A percentile compares a stretch with the other conserved stretches of the same genome.
These are phyloP conservation scores for Avena eriantha DNA, from an alignment of 176 grass and related monocot genomes.

Conservation along the genomic window DNA sequence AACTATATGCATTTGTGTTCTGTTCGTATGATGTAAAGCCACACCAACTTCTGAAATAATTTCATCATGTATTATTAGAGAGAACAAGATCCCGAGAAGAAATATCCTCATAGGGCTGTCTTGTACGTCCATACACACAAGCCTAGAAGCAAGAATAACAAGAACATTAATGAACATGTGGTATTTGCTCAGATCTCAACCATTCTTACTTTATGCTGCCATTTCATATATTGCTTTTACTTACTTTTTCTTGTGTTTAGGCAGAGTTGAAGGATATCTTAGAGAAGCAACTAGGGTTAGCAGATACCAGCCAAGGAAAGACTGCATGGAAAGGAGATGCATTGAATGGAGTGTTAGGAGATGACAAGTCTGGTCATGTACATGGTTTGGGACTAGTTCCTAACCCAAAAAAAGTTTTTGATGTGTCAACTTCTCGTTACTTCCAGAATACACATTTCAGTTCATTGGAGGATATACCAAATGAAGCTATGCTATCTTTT, in stretches of 20 bases:
- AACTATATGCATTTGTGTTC: background rate
- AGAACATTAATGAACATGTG: background rate
- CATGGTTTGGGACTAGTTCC: constrained; percentile 6
- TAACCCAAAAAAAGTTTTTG: background rate
- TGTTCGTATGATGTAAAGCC: background rate
- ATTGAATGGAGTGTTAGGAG: constrained; percentile 17
- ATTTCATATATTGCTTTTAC: background rate
- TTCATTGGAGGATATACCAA: background rate
- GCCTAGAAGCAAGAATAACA: background rate
- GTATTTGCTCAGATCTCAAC: background rate
- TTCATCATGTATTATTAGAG: background rate
- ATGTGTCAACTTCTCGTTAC: background rate
- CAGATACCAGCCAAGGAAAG: background rate
- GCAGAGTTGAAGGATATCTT: background rate
- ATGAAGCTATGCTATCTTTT: background rate
- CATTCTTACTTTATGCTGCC: background rate
- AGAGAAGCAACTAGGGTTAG: background rate
- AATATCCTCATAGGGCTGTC: background rate
- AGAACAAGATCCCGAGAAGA: background rate
- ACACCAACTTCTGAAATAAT: background rate
- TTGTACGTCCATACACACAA: background rate
- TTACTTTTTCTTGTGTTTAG: background rate
- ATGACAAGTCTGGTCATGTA: constrained; percentile 11
- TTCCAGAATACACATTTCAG: background rate
- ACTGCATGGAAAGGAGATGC: constrained; percentile 36